Evolutionary conservation across 2,329 filamentous ascomycete genomes (phyloP), one percentile per base, ranked within the genome.

Genomic region (Ophiostoma sp.): DNA sequence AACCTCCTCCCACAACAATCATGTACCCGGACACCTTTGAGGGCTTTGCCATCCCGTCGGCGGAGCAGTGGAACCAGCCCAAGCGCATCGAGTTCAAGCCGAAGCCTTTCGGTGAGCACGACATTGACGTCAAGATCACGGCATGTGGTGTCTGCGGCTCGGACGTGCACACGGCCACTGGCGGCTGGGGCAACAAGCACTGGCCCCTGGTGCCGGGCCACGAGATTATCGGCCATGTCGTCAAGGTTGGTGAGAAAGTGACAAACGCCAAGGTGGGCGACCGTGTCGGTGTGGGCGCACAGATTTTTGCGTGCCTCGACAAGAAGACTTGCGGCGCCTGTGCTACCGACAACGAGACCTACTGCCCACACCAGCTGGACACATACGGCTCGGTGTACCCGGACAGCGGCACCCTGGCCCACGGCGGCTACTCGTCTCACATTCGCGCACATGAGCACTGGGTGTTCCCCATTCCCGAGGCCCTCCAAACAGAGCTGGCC

Each of bases 61-160:
- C 86, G 25, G 85, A 86, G 69, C 85, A 83, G 63, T 88, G 86
- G 85, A 82, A 87, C 76, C 84, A 90, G 74, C 90, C 91, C 79
- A 85, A 91, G 78, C 91, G 93, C 83, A 90, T 91, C 79, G 82
- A 95, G 85, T 94, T 93, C 85, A 88, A 90, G 78, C 90, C 95
- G 73, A 96, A 97, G 85, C 92, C 92, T 22, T 97, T 97, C 81
- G 93, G 91, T 76, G 93, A 95, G 80, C 88, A 93, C 82, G 94
- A 97, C 80, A 89, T 97, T 78, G 94, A 97, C 80, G 89, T 97
- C 83, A 92, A 95, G 85, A 91, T 97, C 78, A 90, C 94, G 77
- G 91, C 89, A 79, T 95, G 93, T 79, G 92, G 93, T 79, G 87
- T 94, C 71, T 94, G 92, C 80, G 89, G 91, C 77, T 91, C 88